Evolutionary conservation across 2,329 filamentous ascomycete species (phyloP), one percentile per base, ranked within the genome.

Genomic region (Onygena corvina): DNA sequence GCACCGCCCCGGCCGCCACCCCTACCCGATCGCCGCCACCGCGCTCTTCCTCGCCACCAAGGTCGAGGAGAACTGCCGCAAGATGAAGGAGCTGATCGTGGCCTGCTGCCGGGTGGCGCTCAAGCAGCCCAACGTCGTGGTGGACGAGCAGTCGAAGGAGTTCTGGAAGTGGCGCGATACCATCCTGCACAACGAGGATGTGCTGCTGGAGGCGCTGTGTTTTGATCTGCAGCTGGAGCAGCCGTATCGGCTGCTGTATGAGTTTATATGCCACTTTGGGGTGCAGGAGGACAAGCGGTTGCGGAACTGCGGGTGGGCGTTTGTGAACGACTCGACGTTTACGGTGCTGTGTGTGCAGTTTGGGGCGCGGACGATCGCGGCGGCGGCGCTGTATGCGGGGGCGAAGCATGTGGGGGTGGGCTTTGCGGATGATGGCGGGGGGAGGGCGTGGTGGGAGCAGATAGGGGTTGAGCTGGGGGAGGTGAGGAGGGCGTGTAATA

Each of bases 131-230:
- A 85, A 87, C 59, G 77, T 95, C 52, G 74, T 90, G 48, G 86
- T 96, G 47, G 92, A 98, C 63, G 92, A 96, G 67, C 89, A 96
- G 66, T 93, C 85, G 57, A 96, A 95, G 62, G 92, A 98, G 62
- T 98, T 92, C 64, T 98, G 92, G 92, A 80, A 85, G 60, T 98
- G 92, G 92, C 80, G 88, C 53, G 92, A 98, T 63, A 92, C 84
- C 51, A 94, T 98, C 50, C 72, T 96, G 11, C 83, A 84, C 56
- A 87, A 93, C 61, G 92, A 98, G 68, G 92, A 96, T 63, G 73
- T 90, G 36, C 84, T 98, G 71, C 76, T 98, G 12, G 92, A 96
- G 65, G 80, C 81, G 40, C 74, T 98, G 14, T 96, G 89, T 52
- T 98, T 98, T 65, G 92, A 98, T 63, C 74, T 98, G 40, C 86